Conservation (phyloP, 1,139 yeast species). For the Hyphopichia fennica region DNA sequence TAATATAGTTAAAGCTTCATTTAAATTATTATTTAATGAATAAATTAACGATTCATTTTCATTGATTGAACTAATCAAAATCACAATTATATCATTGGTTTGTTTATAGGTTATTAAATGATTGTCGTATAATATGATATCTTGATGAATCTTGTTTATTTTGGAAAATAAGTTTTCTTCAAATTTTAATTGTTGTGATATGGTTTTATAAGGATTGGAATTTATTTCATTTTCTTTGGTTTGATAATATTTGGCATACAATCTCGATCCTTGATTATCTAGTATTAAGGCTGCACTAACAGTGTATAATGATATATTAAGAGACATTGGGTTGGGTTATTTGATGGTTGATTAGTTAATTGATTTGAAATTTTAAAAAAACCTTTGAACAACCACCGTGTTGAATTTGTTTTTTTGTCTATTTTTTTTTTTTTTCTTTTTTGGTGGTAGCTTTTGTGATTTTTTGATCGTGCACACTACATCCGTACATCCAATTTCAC, state of each 20-base stretch:
- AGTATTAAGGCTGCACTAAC: conserved; percentile 75
- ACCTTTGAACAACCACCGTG: background rate
- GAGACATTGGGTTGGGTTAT: conserved; percentile 44
- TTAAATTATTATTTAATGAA: conserved; percentile 74
- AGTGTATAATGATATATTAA: conserved; percentile 72
- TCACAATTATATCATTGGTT: conserved; percentile 70
- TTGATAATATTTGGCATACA: conserved; percentile 82
- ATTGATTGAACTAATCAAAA: conserved; percentile 68
- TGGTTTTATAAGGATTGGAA: conserved; percentile 33
- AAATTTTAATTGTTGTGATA: conserved; percentile 70
- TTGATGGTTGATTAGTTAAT: background rate
- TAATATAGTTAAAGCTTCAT: conserved; percentile 78
- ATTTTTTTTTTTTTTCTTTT: too few relatives aligned
- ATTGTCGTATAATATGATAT: conserved; percentile 76
- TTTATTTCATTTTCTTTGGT: conserved; percentile 11
- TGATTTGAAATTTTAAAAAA: background rate
- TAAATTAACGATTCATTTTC: conserved; percentile 87
- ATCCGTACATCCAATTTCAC: too few relatives aligned
- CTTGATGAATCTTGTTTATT: conserved; percentile 78
- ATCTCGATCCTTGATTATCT: conserved; percentile 78
- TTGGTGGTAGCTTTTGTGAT: too few relatives aligned
- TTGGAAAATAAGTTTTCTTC: conserved; percentile 73
- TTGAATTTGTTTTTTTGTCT: too few relatives aligned
- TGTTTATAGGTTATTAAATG: conserved; percentile 83
- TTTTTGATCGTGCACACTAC: too few relatives aligned